Base-by-base conservation (phyloP, 805 yeast species). In the Kodamaea laetipori region DNA sequence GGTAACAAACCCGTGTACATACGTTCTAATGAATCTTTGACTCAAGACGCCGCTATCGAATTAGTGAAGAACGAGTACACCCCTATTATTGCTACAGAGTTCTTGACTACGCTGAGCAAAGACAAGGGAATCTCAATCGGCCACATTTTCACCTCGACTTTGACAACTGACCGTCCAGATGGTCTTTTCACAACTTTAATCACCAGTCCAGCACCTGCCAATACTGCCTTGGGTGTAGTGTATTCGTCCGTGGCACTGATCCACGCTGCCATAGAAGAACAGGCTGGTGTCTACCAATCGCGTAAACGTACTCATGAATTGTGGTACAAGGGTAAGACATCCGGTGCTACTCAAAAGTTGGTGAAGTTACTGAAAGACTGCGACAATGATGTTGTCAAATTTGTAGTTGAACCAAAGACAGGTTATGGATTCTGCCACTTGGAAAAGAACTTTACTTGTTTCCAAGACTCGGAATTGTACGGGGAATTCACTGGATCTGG, bases 321-420 rank as follows among this genome's bases (percentile, higher is more conserved):
- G 46, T 94, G 99, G 99, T 86, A 83, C 63, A 94, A 94, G 64
- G 99, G 99, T 23, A 84, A 85, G 44, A 87, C 97, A 1, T 86
- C 96, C n/a, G 99, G 99, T 15, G 95, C 96, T 41, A 87, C 95
- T 1, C 99, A 94, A 68, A 74, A 74, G 52, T 73, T 94, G 37
- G 52, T 85, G 17, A 67, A 74, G 34, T 63, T 94, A 45, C 84
- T 81, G 42, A 66, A 80, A 48, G 99, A 94, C 67, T 94, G 99
- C 66, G 99, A 94, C 66, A 81, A 86, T 36, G 99, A 94, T 63
- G 86, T 95, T 50, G 67, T 94, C 56, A 84, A 87, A 68, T 88
- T 92, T 59, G 76, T 84, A 15, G 99, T 94, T 23, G 82, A 80
- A 51, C 97, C 90, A 62, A 65, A 54, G 47, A 65, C 77, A 1